These are phyloP conservation scores for Aspergillus indologenus DNA, from an alignment of 495 filamentous ascomycete species.

Conservation along the genomic window DNA sequence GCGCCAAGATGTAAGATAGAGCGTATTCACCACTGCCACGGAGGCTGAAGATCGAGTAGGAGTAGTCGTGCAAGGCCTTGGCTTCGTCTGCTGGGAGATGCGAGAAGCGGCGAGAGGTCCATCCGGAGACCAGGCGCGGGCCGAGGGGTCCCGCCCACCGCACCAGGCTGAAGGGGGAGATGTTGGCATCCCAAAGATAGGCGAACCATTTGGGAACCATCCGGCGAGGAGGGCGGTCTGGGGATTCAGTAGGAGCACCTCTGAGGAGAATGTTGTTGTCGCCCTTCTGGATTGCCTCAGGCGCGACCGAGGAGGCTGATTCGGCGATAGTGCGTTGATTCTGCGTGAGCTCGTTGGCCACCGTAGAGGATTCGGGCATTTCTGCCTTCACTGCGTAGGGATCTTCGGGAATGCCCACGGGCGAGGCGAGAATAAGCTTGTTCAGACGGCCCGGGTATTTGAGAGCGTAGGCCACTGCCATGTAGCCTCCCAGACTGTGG, in stretches of 20 bases:
- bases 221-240: conserved; percentile 49
- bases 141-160: conserved; percentile 90
- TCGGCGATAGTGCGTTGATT: conserved; percentile 58
- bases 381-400: conserved; percentile 82
- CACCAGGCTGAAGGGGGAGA: conserved; percentile 89
- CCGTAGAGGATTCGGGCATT: conserved; percentile 69
- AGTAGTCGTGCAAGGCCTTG: conserved; percentile 82
- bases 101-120: conserved; percentile 89
- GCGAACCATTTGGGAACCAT: conserved; percentile 79
- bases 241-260: conserved; percentile 34
- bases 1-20: conserved; percentile 86
- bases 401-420: conserved; percentile 93
- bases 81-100: conserved; percentile 80
- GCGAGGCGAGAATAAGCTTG: conserved; percentile 91
- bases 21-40: conserved; percentile 94
- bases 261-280: conserved; percentile 61
- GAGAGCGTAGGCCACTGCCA: conserved; percentile 89
- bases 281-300: conserved; percentile 35
- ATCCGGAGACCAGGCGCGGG: conserved; percentile 87
- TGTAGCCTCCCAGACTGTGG: conserved; percentile 90
- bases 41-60: conserved; percentile 91
- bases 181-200: conserved; percentile 95
- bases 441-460: conserved; percentile 94
- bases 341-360: conserved; percentile 71
- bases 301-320: conserved; percentile 22